These are phyloP conservation scores for Rhodotorula sp. DNA, from an alignment of 1,284 basidiomycete genomes.

Conservation along the genomic window DNA sequence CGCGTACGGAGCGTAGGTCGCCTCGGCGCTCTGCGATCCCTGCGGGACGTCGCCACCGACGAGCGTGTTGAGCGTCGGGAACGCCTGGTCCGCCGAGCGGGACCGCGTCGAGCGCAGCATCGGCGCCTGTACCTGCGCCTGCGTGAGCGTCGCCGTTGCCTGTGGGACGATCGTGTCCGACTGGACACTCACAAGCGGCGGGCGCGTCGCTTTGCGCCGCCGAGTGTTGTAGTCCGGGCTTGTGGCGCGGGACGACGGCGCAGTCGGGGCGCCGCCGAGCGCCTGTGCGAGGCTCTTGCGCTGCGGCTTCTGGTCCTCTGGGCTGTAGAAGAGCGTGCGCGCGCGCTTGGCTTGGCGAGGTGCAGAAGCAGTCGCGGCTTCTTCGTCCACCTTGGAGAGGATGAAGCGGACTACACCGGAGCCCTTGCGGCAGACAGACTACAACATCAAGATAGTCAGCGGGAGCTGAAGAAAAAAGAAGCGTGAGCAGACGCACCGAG, in stretches of 20 bases:
- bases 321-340: constrained; percentile 5
- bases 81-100: constrained; percentile 17
- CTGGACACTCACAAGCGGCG: constrained; percentile 9
- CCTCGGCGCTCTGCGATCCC: not conserved
- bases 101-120: constrained; percentile 5
- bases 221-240: constrained; percentile 3
- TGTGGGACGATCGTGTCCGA: constrained; percentile 23
- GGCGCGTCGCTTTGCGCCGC: constrained; percentile 9
- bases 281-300: not conserved
- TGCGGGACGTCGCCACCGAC: too few species aligned
- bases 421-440: constrained; percentile 16
- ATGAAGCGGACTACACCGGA: constrained; percentile 26
- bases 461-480: accelerated
- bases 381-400: constrained; percentile 15
- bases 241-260: not conserved
- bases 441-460: not conserved
- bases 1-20: not conserved
- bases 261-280: constrained; percentile 2
- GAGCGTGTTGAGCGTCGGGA: constrained; percentile 15
- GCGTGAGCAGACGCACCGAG: constrained; percentile 1
- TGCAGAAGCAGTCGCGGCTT: not conserved
- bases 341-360: constrained; percentile 16
- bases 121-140: not conserved
- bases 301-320: not conserved
- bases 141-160: not conserved